Conservation (phyloP, 164 flowering plant species). For the Piper longum region DNA sequence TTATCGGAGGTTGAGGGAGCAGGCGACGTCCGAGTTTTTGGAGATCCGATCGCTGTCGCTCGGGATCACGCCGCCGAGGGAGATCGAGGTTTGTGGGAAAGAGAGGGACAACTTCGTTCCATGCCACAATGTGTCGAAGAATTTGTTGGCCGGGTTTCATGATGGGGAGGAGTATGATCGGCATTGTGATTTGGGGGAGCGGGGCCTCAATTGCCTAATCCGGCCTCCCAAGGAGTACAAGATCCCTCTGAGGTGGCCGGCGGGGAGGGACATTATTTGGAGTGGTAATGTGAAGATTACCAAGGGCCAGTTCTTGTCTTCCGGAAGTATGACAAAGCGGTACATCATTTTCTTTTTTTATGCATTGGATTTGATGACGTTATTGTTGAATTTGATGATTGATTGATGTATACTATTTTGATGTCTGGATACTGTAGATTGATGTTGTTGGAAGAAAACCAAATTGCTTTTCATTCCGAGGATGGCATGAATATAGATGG, state of each 20-base stretch:
- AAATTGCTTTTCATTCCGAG: slow-evolving; percentile 86
- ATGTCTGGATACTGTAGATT: slow-evolving; percentile 26
- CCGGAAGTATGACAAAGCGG: slow-evolving; percentile 97
- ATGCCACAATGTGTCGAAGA: slow-evolving; percentile 71
- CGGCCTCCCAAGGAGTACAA: slow-evolving; percentile 92
- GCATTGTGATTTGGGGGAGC: slow-evolving; percentile 57
- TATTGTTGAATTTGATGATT: not conserved
- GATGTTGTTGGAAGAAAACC: slow-evolving; percentile 95
- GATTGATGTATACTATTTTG: too few relatives aligned
- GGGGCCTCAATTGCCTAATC: slow-evolving; percentile 39
- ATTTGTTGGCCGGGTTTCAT: slow-evolving; percentile 49
- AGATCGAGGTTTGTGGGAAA: slow-evolving; percentile 68
- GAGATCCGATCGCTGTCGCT: slow-evolving; percentile 46
- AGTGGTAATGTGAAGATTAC: slow-evolving; percentile 88
- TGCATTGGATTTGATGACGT: not conserved
- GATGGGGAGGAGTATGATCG: slow-evolving; percentile 88
- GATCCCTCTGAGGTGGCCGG: slow-evolving; percentile 85
- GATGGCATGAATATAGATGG: slow-evolving; percentile 74
- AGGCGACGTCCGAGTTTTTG: slow-evolving; percentile 50
- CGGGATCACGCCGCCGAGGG: slow-evolving; percentile 31
- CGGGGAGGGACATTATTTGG: slow-evolving; percentile 90
- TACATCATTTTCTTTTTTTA: slow-evolving; percentile 5
- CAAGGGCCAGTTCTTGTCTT: slow-evolving; percentile 82
- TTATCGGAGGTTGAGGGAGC: slow-evolving; percentile 73
- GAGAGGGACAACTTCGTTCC: slow-evolving; percentile 80